A percentile compares a stretch with the other conserved stretches of the same genome.
phyloP scores from a whole-genome alignment of 768 basidiomycete species.

The Cystofilobasidium macerans region DNA sequence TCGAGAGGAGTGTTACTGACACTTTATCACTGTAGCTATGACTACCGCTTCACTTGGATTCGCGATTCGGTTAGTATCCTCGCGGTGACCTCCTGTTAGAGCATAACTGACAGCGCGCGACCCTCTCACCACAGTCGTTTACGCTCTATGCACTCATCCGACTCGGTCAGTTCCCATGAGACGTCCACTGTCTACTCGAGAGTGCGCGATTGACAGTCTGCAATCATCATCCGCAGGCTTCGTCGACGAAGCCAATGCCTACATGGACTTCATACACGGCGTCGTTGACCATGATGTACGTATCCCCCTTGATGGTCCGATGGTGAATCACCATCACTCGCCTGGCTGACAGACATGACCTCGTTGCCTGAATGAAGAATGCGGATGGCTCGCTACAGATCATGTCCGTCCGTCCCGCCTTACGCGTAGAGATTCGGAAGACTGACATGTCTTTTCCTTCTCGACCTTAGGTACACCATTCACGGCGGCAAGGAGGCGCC shows the following conservation, averaged over 20 bases:
- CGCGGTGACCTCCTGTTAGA: too few relatives aligned
- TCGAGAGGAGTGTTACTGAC: neutral
- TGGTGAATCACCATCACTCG: too few relatives aligned
- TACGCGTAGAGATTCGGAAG: too few relatives aligned
- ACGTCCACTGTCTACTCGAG: too few relatives aligned
- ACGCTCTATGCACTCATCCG: slow-evolving; percentile 74
- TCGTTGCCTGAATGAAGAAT: too few relatives aligned
- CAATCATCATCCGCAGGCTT: neutral
- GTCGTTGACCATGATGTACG: slow-evolving; percentile 40
- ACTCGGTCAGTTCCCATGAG: too few relatives aligned
- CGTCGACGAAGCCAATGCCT: slow-evolving; percentile 71
- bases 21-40: too few relatives aligned
- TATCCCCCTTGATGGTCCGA: neutral
- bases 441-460: neutral
- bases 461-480: slow-evolving; percentile 48
- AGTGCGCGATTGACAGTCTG: too few relatives aligned
- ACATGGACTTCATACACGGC: slow-evolving; percentile 52
- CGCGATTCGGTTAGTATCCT: slow-evolving; percentile 59
- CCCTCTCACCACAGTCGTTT: slow-evolving; percentile 50
- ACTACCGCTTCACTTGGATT: slow-evolving; percentile 46
- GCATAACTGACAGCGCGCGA: too few relatives aligned
- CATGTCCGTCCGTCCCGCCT: slow-evolving; percentile 49
- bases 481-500: slow-evolving; percentile 71
- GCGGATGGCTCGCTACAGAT: slow-evolving; percentile 87
- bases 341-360: too few relatives aligned